Percentiles rank a stretch among this genome's conserved stretches.
These are phyloP conservation scores for Eimeria maxima DNA, from an alignment of 169 alveolate species.

Conservation along the genomic window DNA sequence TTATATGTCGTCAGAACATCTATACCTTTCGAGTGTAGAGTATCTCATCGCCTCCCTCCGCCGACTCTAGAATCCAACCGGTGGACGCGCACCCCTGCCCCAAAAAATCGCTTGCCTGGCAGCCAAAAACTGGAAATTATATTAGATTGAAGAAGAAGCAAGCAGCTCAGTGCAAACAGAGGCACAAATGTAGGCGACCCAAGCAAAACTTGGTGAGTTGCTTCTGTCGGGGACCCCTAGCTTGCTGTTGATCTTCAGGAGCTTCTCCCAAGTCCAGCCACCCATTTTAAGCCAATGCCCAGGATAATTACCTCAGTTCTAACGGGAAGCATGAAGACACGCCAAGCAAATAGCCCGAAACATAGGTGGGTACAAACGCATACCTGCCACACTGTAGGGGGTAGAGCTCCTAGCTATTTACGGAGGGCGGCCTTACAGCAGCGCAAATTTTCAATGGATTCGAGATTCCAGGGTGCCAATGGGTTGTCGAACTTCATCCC, in stretches of 20 bases:
- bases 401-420: not conserved
- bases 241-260: not conserved
- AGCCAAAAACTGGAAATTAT: not conserved
- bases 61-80: not conserved
- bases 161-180: not conserved
- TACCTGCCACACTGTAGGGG: not conserved
- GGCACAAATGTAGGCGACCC: not conserved
- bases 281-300: not conserved
- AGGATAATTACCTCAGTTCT: not conserved
- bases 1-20: not conserved
- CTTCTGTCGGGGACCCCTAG: not conserved
- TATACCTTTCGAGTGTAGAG: not conserved
- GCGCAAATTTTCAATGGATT: too few relatives aligned
- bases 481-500: not conserved
- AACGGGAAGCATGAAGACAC: not conserved
- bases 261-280: not conserved
- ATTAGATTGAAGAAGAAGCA: not conserved
- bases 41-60: not conserved
- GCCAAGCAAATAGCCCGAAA: not conserved
- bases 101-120: not conserved
- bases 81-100: not conserved
- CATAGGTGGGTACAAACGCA: not conserved
- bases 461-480: too few relatives aligned
- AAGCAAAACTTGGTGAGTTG: not conserved
- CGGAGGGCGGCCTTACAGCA: too few relatives aligned